Percentiles rank a stretch among this genome's conserved stretches.
These are phyloP conservation scores for Phytophthora idaei DNA, from an alignment of 352 stramenopile species.

Conservation along the genomic window DNA sequence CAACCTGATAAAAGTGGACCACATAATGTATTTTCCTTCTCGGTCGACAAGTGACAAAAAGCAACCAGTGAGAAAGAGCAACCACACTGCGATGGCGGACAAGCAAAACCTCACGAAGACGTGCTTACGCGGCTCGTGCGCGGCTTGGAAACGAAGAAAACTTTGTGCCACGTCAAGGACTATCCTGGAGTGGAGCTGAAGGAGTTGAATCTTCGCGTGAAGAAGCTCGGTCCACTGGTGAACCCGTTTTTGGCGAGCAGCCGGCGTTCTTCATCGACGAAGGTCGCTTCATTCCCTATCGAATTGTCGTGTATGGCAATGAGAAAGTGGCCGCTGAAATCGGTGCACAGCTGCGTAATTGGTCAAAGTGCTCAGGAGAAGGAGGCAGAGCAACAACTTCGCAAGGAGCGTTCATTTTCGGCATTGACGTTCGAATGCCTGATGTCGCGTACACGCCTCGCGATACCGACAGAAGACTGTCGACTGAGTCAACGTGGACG, in stretches of 20 bases:
- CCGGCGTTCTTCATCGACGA: slow-evolving; percentile 30
- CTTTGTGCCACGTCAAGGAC: slow-evolving; percentile 23
- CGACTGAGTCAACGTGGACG: slow-evolving; percentile 15
- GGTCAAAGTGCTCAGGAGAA: slow-evolving; percentile 1
- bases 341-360: not conserved
- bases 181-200: slow-evolving; percentile 19
- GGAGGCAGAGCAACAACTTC: slow-evolving; percentile 15
- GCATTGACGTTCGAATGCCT: slow-evolving; percentile 5
- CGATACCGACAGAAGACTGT: slow-evolving; percentile 2
- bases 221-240: slow-evolving; percentile 18
- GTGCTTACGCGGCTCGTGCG: slow-evolving; percentile 12
- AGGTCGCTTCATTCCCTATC: slow-evolving; percentile 25
- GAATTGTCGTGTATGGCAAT: slow-evolving; percentile 21
- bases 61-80: not conserved
- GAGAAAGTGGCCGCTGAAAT: slow-evolving; percentile 12
- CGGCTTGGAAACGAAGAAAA: slow-evolving; percentile 34
- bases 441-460: slow-evolving; percentile 7
- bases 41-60: no score
- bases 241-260: slow-evolving; percentile 31
- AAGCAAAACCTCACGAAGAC: not conserved
- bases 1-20: no score
- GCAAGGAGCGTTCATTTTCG: slow-evolving; percentile 13
- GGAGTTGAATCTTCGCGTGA: slow-evolving; percentile 28
- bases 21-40: no score
- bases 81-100: not conserved